A percentile compares a stretch with the other conserved stretches of the same genome.
Conservation (phyloP, 805 yeast genomes). For the Scheffersomyces spartinae region DNA sequence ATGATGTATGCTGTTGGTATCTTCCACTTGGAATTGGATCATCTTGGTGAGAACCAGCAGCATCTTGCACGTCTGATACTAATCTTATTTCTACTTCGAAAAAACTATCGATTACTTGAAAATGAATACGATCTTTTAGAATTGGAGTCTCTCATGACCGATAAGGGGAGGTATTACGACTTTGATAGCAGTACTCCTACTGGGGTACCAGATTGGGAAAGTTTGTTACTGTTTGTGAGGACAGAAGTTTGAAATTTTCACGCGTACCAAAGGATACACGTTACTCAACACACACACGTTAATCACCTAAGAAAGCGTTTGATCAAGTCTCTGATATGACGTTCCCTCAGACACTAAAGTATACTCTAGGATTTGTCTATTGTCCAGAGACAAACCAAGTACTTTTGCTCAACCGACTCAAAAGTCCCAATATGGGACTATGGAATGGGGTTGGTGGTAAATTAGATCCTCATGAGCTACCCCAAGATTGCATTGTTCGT, state of each 20-base stretch:
- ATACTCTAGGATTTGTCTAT: too few species aligned
- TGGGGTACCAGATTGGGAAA: too few species aligned
- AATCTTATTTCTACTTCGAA: slow-evolving; percentile 9
- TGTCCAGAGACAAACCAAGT: slow-evolving; percentile 19
- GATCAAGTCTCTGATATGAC: too few species aligned
- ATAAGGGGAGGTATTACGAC: too few species aligned
- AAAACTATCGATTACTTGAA: slow-evolving; percentile 8
- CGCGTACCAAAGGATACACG: too few species aligned
- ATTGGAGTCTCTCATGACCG: too few species aligned
- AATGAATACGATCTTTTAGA: slow-evolving; percentile 5
- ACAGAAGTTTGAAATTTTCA: too few species aligned
- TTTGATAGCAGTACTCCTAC: too few species aligned
- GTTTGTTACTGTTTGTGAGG: too few species aligned
- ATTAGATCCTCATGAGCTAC: slow-evolving; percentile 20
- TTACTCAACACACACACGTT: too few species aligned
- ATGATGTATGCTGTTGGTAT: slow-evolving; percentile 12
- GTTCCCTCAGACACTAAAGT: too few species aligned
- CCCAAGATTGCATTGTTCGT: slow-evolving; percentile 27
- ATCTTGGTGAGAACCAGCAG: slow-evolving; percentile 1
- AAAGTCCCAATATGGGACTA: slow-evolving; percentile 35
- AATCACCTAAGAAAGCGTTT: too few species aligned
- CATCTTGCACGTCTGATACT: slow-evolving; percentile 9
- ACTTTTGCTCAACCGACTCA: slow-evolving; percentile 27
- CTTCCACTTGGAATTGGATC: slow-evolving; percentile 5
- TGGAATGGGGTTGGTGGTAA: slow-evolving; percentile 40